Percentiles rank a stretch among this genome's conserved stretches.
These are phyloP conservation scores for Fusarium pilosicola DNA, from an alignment of 2,329 filamentous ascomycete species.

Conservation along the genomic window DNA sequence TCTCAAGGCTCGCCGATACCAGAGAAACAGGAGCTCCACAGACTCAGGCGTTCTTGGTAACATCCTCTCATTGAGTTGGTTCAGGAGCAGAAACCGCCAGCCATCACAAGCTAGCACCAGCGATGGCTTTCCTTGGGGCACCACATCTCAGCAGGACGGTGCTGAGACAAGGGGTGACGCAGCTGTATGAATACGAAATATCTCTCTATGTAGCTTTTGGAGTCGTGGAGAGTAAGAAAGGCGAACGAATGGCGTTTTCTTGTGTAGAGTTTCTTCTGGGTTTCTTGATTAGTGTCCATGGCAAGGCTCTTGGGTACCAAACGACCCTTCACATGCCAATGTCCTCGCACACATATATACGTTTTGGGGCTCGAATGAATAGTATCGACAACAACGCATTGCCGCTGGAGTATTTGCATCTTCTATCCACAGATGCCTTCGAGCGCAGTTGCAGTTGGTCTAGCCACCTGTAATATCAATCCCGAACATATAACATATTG, in stretches of 20 bases:
- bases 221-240: conserved; percentile 29
- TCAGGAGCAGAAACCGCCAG: conserved; percentile 47
- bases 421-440: not conserved
- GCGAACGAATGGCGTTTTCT: conserved; percentile 35
- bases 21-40: conserved; percentile 52
- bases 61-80: conserved; percentile 67
- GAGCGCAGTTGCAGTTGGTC: not conserved
- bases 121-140: conserved; percentile 27
- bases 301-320: conserved; percentile 1
- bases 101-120: conserved; percentile 37
- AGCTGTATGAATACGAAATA: conserved; percentile 47
- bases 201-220: conserved; percentile 12
- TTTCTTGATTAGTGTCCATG: conserved; percentile 16
- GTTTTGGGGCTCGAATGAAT: conserved; percentile 15
- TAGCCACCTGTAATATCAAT: not conserved
- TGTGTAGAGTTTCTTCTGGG: conserved; percentile 23
- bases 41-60: conserved; percentile 63
- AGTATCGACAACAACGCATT: not conserved
- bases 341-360: conserved; percentile 19
- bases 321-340: not conserved
- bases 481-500: not conserved
- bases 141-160: conserved; percentile 34
- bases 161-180: conserved; percentile 39
- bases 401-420: not conserved
- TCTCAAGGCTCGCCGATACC: conserved; percentile 63